Base-by-base conservation (phyloP, 2,329 filamentous ascomycete genomes). In the Colletotrichum filicis region DNA sequence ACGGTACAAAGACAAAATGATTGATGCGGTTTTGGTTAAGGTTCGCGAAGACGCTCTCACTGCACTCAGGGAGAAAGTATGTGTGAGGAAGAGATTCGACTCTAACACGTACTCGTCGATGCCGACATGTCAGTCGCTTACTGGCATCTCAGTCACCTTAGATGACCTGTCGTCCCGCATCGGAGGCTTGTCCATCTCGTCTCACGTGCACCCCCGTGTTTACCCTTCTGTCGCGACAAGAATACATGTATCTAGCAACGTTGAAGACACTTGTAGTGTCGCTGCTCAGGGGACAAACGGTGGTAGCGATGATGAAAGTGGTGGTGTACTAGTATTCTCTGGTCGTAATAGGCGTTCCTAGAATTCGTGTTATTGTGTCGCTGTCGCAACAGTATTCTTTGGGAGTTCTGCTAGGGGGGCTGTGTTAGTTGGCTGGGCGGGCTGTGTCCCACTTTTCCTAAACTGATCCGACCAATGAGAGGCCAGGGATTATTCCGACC, bases 71-170 rank as follows among this genome's bases (percentile, higher is more conserved):
- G 66, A 73, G n/a, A 73, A 73, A 37, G 66, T 70, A 0, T 64
- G 66, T 8, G 70, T 46, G 19, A 53, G 59, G 11, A 73, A 65
- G 32, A 62, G 60, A 19, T 69, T 58, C 46, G 70, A 73, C 32
- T 70, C 70, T 11, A 14, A 64, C 0, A 73, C 70, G 9, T 55
- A 22, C 8, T 63, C 66, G 1, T 68, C 35, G 4, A 37, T 37
- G 49, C 64, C 64, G 7, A 68, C 64, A 1, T 57, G 32, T 5
- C 64, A 28, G 9, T 68, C 64, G 7, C 26, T 52, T 11, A 28
- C 42, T 9, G 42, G 42, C 42, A 49, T 49, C 19, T n/a, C 42
- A 49, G 8, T 11, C 42, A 49, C 42, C 19, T 5, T 49, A 7
- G 42, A 49, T 49, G 42, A 49, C 42, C 42, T 49, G 42, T 49